Conservation (phyloP, 257 asterid genomes). For the Salvia miltiorrhiza region DNA sequence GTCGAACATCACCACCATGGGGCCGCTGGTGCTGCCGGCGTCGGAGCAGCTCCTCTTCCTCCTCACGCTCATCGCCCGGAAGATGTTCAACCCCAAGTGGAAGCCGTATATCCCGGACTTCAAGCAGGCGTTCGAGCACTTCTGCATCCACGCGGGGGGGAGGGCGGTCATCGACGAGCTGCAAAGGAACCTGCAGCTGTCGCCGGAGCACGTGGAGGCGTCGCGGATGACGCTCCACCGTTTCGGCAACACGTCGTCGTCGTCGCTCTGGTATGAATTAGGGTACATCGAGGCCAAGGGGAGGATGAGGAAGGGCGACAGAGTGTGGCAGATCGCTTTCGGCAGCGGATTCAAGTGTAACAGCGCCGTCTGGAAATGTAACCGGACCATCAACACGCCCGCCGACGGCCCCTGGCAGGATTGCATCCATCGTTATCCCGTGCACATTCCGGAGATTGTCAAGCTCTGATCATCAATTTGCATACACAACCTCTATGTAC, state of each 20-base stretch:
- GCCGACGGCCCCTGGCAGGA: slow-evolving; percentile 72
- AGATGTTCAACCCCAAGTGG: slow-evolving; percentile 78
- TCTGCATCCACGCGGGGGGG: slow-evolving; percentile 87
- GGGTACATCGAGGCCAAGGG: too few relatives aligned
- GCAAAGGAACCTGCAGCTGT: slow-evolving; percentile 75
- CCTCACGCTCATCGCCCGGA: slow-evolving; percentile 73
- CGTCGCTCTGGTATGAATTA: slow-evolving; percentile 80
- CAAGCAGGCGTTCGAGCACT: slow-evolving; percentile 79
- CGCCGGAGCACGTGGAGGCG: slow-evolving; percentile 90
- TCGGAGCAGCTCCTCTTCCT: slow-evolving; percentile 75
- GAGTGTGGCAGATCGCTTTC: too few relatives aligned
- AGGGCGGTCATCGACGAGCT: slow-evolving; percentile 90
- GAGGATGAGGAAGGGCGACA: too few relatives aligned
- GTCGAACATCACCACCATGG: slow-evolving; percentile 81
- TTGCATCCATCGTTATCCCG: slow-evolving; percentile 79
- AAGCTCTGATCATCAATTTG: slow-evolving; percentile 39
- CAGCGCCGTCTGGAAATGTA: slow-evolving; percentile 85
- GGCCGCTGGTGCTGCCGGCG: slow-evolving; percentile 82
- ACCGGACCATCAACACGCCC: slow-evolving; percentile 54
- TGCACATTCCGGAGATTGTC: slow-evolving; percentile 69
- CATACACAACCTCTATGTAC: neutral
- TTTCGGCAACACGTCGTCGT: slow-evolving; percentile 77
- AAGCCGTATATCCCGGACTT: slow-evolving; percentile 86
- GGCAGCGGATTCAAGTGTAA: too few relatives aligned
- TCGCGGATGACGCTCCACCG: slow-evolving; percentile 86